These are phyloP conservation scores for Naganishia kalamii DNA, from an alignment of 768 basidiomycete genomes.

Conservation along the genomic window DNA sequence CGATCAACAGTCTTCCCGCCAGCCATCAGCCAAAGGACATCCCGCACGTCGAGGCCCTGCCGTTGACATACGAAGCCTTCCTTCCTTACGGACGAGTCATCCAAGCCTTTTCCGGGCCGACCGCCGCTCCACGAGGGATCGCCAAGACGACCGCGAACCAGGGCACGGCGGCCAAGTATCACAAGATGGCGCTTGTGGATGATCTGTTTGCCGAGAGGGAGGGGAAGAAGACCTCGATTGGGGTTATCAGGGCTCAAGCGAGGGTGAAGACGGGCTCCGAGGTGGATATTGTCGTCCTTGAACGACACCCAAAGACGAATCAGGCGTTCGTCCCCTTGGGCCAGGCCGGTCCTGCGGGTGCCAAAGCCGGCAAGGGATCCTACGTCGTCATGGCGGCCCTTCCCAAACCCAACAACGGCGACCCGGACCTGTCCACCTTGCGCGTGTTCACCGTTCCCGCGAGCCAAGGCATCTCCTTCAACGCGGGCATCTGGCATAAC, in stretches of 20 bases:
- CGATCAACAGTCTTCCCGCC: slow-evolving; percentile 54
- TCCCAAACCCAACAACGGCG: slow-evolving; percentile 62
- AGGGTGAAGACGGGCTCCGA: slow-evolving; percentile 24
- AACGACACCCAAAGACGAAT: slow-evolving; percentile 20
- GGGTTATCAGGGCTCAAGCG: slow-evolving; percentile 25
- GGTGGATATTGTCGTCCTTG: slow-evolving; percentile 33
- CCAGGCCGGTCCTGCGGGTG: slow-evolving; percentile 46
- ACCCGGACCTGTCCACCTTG: slow-evolving; percentile 66
- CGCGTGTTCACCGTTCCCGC: slow-evolving; percentile 75
- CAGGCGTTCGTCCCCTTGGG: slow-evolving; percentile 94
- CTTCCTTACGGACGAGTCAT: slow-evolving; percentile 82
- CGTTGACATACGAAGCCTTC: slow-evolving; percentile 80
- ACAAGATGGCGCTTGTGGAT: slow-evolving; percentile 70
- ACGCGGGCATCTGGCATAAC: slow-evolving; percentile 73
- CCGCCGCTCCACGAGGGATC: slow-evolving; percentile 61
- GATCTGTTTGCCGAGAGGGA: slow-evolving; percentile 22
- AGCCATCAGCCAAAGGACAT: slow-evolving; percentile 28
- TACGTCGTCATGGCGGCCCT: slow-evolving; percentile 84
- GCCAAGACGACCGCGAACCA: slow-evolving; percentile 69
- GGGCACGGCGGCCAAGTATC: slow-evolving; percentile 86
- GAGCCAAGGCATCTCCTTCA: slow-evolving; percentile 79
- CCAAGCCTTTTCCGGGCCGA: slow-evolving; percentile 69
- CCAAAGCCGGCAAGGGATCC: slow-evolving; percentile 40
- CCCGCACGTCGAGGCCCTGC: slow-evolving; percentile 45
- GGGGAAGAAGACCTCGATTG: slow-evolving; percentile 19